These are phyloP conservation scores for Globisporangium cylindrosporum DNA, from an alignment of 352 stramenopile genomes.

Conservation along the genomic window DNA sequence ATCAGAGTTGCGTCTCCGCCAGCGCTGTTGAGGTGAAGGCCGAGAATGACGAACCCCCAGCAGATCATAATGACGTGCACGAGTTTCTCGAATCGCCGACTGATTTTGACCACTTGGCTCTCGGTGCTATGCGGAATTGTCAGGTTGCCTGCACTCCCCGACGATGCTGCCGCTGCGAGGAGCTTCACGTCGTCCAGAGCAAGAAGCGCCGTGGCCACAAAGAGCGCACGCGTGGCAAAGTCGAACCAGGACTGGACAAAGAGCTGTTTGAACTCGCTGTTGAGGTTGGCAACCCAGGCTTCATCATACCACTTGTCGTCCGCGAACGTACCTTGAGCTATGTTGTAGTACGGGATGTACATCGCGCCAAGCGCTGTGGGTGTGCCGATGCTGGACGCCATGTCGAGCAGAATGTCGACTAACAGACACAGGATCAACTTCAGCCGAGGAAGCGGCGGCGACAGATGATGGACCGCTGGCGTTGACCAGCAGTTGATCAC, in stretches of 20 bases:
- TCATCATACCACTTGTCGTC: not conserved
- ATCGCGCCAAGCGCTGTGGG: not conserved
- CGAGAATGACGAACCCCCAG: constrained; percentile 4
- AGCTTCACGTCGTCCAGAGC: constrained; percentile 15
- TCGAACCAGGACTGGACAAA: constrained; percentile 15
- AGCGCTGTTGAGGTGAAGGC: not conserved
- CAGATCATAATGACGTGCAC: not conserved
- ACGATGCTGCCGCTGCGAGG: not conserved
- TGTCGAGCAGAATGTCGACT: constrained; percentile 9
- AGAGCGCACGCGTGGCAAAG: constrained; percentile 10
- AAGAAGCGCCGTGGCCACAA: constrained; percentile 1
- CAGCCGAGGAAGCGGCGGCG: not conserved
- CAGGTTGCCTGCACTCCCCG: not conserved
- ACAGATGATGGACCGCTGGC: not conserved
- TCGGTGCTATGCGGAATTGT: not conserved
- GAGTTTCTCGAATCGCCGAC: not conserved
- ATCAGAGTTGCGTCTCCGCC: not conserved
- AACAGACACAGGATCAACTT: constrained; percentile 12
- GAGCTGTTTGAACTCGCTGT: constrained; percentile 16
- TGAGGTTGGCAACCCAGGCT: constrained; percentile 11
- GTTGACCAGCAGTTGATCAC: constrained; percentile 12
- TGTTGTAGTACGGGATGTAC: not conserved
- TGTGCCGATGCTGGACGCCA: constrained; percentile 5
- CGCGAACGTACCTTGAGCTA: not conserved
- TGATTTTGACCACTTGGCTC: not conserved